phyloP scores from a whole-genome alignment of 257 asterid genomes.

The Henckelia pumila region DNA sequence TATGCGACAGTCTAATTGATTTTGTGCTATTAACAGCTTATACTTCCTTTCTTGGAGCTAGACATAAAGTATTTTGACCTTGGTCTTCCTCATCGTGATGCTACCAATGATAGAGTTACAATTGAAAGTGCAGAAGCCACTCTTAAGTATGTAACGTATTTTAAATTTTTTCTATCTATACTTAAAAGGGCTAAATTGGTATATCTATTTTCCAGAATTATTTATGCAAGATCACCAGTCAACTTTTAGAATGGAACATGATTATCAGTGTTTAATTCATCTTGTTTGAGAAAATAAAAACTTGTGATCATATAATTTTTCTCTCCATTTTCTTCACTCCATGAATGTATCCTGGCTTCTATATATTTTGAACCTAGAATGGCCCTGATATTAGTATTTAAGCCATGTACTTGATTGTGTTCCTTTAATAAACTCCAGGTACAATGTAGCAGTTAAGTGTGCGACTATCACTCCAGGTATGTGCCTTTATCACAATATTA shows the following conservation, averaged over 20 bases:
- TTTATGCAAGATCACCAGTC: background rate
- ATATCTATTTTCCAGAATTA: background rate
- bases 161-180: conserved; percentile 5
- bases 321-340: background rate
- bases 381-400: background rate
- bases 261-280: background rate
- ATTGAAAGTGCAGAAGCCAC: conserved; percentile 80
- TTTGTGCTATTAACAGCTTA: conserved; percentile 43
- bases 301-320: background rate
- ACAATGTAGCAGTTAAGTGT: conserved; percentile 83
- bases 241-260: conserved; percentile 1
- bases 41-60: conserved; percentile 66
- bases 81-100: conserved; percentile 68
- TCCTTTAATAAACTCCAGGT: conserved; percentile 43
- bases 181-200: background rate
- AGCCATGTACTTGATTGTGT: conserved; percentile 3
- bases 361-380: background rate
- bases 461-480: conserved; percentile 88
- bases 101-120: conserved; percentile 60
- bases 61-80: conserved; percentile 74
- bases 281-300: background rate
- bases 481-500: conserved; percentile 21
- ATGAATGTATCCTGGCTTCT: background rate
- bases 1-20: conserved; percentile 11
- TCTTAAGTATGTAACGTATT: conserved; percentile 46